Evolutionary conservation across 306 rosid species (phyloP), one percentile per base, ranked within the genome.

Genomic region (Gynostemma pentaphyllum): DNA sequence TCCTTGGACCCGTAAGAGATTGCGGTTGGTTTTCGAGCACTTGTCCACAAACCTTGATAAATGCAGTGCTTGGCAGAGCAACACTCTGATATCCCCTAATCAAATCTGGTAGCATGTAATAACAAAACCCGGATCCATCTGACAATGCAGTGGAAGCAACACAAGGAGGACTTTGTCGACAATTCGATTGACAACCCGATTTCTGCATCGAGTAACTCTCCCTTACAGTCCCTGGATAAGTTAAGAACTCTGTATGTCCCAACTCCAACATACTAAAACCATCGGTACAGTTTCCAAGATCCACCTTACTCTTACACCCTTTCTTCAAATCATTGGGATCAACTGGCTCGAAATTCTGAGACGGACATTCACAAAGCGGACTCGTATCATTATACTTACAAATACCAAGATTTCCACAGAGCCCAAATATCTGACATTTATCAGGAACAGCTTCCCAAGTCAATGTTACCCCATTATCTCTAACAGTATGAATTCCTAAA

Each of bases 371-470:
- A 2, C 96, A 88, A 30, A 81, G 45, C 0, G 96, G 88, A 28
- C 40, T 65, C 0, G 82, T 26, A 28, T 82, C 83, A 11, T 72
- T 85, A 48, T 85, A 88, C 64, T 85, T 76, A 48, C 96, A 88
- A 12, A 88, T 72, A 3, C 94, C 87, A 54, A 81, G 66, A 68
- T 70, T 60, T 32, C 96, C 96, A 68, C 96, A 88, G 56, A 81
- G 85, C 3, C 85, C 90, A 50, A 64, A 88, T 50, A 88, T 86
- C 59, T 72, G 29, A 70, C 96, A 88, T 45, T 85, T 89, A 64
- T 85, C 82, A 15, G 59, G 9, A 45, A 85, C 81, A 62, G 96
- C 90, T 41, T 84, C 71, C 96, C 94, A 88, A 70, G 75, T 70
- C 46, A 45, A 63, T 45, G 30, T 59, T 45, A 30, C 3, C 28